Evolutionary conservation across 2,329 filamentous ascomycete species (phyloP).

Genomic region (Thermothelomyces thermophilus): DNA sequence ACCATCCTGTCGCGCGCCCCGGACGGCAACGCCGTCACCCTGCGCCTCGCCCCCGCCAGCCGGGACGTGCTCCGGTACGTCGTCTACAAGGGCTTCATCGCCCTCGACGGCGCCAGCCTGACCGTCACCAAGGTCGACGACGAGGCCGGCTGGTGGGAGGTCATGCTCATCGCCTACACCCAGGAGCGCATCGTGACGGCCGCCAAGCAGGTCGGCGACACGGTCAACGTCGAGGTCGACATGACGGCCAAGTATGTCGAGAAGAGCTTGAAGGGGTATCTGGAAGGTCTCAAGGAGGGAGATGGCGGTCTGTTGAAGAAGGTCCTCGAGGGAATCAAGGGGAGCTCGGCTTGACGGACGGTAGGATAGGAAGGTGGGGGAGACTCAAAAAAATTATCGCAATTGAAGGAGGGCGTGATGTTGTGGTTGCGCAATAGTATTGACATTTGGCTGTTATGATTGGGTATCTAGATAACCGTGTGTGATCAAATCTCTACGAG

Average conservation of each 20-base stretch:
- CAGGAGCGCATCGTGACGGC: slow-evolving; percentile 86
- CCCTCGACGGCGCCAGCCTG: slow-evolving; percentile 88
- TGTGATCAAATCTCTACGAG: background rate
- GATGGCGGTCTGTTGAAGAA: slow-evolving; percentile 57
- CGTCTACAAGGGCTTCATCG: slow-evolving; percentile 93
- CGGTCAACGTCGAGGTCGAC: slow-evolving; percentile 89
- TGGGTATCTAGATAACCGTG: background rate
- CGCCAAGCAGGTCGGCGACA: slow-evolving; percentile 68
- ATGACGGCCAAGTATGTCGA: slow-evolving; percentile 80
- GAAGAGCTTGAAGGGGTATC: slow-evolving; percentile 81
- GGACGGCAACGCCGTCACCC: slow-evolving; percentile 86
- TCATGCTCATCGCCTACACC: slow-evolving; percentile 96
- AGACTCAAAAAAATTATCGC: background rate
- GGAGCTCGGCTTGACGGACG: slow-evolving; percentile 37
- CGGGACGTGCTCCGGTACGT: slow-evolving; percentile 71
- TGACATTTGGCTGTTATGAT: background rate
- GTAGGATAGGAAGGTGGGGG: background rate
- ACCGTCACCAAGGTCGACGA: slow-evolving; percentile 86
- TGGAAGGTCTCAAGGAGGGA: slow-evolving; percentile 46
- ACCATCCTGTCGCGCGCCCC: slow-evolving; percentile 63
- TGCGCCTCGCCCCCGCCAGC: slow-evolving; percentile 72
- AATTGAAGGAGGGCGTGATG: background rate
- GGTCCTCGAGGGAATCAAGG: slow-evolving; percentile 59
- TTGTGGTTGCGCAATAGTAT: background rate
- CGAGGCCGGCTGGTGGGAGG: slow-evolving; percentile 75